Evolutionary conservation across 305 asterid genomes (phyloP).

Genomic region (Lippia alba): DNA sequence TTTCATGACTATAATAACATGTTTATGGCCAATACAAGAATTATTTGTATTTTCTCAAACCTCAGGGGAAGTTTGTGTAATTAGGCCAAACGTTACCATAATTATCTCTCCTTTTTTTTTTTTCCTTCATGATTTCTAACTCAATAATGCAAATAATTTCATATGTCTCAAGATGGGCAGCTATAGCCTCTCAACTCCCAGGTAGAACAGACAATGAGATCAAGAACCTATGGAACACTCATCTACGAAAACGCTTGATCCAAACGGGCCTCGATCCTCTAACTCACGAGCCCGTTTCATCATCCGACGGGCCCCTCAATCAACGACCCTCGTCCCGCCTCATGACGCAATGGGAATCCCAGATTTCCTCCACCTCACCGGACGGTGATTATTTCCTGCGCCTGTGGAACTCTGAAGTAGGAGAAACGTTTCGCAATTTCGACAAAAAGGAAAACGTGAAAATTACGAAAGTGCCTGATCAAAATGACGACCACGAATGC

Average conservation of each 20-base stretch:
- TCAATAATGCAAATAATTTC: too few relatives aligned
- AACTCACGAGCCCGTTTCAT: slow-evolving; percentile 67
- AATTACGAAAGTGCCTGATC: slow-evolving; percentile 25
- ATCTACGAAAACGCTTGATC: slow-evolving; percentile 75
- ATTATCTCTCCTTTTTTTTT: too few relatives aligned
- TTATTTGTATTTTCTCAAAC: too few relatives aligned
- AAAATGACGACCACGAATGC: slow-evolving; percentile 44
- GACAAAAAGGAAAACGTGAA: slow-evolving; percentile 31
- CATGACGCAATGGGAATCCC: slow-evolving; percentile 99
- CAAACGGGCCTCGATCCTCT: slow-evolving; percentile 83
- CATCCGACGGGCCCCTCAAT: slow-evolving; percentile 37
- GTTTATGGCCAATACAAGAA: too few relatives aligned
- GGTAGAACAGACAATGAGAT: slow-evolving; percentile 97
- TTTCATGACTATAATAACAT: too few relatives aligned
- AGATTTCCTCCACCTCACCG: slow-evolving; percentile 63
- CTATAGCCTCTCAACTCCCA: slow-evolving; percentile 88
- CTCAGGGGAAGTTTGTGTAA: too few relatives aligned
- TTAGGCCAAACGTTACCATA: too few relatives aligned
- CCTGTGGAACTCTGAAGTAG: slow-evolving; percentile 90
- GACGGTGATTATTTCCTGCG: slow-evolving; percentile 59
- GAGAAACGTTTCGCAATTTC: slow-evolving; percentile 65
- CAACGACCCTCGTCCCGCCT: slow-evolving; percentile 66
- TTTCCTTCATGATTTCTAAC: too few relatives aligned
- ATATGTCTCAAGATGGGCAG: slow-evolving; percentile 72
- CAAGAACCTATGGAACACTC: slow-evolving; percentile 97